Evolutionary conservation across 306 rosid genomes (phyloP).

Genomic region (Cucumis cinereus): DNA sequence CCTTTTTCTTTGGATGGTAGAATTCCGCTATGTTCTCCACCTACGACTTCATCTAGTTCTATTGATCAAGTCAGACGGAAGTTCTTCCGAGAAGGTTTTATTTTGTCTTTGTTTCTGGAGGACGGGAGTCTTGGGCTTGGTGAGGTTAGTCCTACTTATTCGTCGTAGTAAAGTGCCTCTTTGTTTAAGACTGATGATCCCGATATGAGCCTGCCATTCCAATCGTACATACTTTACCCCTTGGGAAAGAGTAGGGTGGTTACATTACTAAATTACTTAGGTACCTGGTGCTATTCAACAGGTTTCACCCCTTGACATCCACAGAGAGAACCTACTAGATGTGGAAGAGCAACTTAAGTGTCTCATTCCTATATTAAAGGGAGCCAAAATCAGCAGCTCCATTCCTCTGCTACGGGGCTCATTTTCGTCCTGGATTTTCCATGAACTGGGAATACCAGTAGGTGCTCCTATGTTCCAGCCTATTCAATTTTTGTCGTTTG

Average conservation of each 20-base stretch:
- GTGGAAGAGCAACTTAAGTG: slow-evolving; percentile 82
- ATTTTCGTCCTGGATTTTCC: slow-evolving; percentile 77
- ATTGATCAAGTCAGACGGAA: slow-evolving; percentile 18
- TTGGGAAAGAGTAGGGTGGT: neutral
- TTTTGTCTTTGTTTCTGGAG: slow-evolving; percentile 65
- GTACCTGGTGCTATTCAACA: slow-evolving; percentile 23
- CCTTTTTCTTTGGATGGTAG: slow-evolving; percentile 27
- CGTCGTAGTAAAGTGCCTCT: neutral
- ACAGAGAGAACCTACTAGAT: slow-evolving; percentile 52
- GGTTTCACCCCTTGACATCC: slow-evolving; percentile 78
- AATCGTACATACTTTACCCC: neutral
- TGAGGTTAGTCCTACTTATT: slow-evolving; percentile 52
- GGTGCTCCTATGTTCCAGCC: slow-evolving; percentile 16
- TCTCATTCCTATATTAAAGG: slow-evolving; percentile 50
- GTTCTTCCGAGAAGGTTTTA: slow-evolving; percentile 69
- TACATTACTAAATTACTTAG: neutral
- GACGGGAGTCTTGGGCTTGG: slow-evolving; percentile 84
- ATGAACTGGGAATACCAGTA: slow-evolving; percentile 72
- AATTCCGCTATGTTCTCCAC: slow-evolving; percentile 59
- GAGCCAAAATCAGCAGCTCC: slow-evolving; percentile 37
- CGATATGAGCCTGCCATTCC: neutral
- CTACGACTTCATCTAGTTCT: slow-evolving; percentile 47
- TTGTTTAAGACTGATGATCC: neutral
- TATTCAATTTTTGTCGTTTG: neutral
- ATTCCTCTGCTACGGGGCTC: slow-evolving; percentile 69